phyloP scores from a whole-genome alignment of 2,329 filamentous ascomycete genomes.

The Exophiala sideris region DNA sequence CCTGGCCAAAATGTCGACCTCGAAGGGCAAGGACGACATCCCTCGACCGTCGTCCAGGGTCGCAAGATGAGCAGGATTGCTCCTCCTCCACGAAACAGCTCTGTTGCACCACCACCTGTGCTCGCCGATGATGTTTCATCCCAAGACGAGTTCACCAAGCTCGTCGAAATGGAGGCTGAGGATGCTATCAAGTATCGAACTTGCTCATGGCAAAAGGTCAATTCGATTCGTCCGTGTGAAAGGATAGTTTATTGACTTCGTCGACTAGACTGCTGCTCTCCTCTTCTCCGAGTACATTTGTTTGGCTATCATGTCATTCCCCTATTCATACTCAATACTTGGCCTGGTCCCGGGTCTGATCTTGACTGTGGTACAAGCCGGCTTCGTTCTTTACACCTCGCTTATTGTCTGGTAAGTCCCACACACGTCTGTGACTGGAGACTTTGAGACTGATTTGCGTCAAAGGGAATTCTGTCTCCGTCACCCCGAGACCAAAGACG shows the following conservation, averaged over 20 bases:
- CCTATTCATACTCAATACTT: conserved; percentile 84
- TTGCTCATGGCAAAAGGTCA: conserved; percentile 85
- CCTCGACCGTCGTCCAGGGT: conserved; percentile 21
- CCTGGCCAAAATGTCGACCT: conserved; percentile 13
- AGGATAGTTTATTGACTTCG: neutral
- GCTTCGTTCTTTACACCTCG: conserved; percentile 78
- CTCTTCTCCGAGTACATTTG: conserved; percentile 96
- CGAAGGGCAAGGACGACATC: conserved; percentile 18
- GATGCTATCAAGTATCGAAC: conserved; percentile 87
- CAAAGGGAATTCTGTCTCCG: conserved; percentile 75
- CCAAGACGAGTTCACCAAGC: conserved; percentile 49
- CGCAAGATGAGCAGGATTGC: conserved; percentile 28
- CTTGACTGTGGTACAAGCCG: conserved; percentile 73
- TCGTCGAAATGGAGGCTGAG: conserved; percentile 70
- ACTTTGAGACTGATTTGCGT: neutral
- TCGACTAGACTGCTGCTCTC: conserved; percentile 69
- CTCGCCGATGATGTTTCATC: conserved; percentile 34
- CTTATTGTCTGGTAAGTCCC: conserved; percentile 57
- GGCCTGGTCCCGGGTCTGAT: conserved; percentile 85
- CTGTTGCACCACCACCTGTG: conserved; percentile 17
- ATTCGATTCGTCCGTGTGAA: neutral
- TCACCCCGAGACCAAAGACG: conserved; percentile 86
- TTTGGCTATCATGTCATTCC: conserved; percentile 90
- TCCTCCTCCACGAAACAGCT: conserved; percentile 22
- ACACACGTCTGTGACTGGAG: neutral